Evolutionary conservation across 306 rosid genomes (phyloP).

Genomic region (Carpinus fangiana): DNA sequence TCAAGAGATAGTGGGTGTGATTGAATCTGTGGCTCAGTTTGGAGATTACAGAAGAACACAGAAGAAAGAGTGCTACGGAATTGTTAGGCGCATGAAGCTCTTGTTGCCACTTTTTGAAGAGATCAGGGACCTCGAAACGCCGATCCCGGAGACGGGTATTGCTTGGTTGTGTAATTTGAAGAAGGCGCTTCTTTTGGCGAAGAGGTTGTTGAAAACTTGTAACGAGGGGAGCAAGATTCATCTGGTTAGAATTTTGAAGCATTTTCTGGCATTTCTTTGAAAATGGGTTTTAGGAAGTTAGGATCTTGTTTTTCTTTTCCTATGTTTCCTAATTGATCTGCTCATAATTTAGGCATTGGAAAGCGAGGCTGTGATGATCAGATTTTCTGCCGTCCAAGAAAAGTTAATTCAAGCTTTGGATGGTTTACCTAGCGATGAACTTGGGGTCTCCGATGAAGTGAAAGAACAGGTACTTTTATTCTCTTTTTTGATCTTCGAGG

Average conservation of each 20-base stretch:
- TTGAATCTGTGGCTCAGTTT: slow-evolving; percentile 57
- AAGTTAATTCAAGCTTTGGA: slow-evolving; percentile 55
- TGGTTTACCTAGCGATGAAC: slow-evolving; percentile 52
- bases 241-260: slow-evolving; percentile 43
- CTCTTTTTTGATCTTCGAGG: not conserved
- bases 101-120: slow-evolving; percentile 73
- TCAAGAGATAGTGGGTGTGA: slow-evolving; percentile 46
- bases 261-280: not conserved
- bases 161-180: slow-evolving; percentile 50
- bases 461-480: slow-evolving; percentile 57
- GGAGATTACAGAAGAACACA: slow-evolving; percentile 57
- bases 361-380: slow-evolving; percentile 64
- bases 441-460: slow-evolving; percentile 74
- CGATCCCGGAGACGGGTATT: slow-evolving; percentile 39
- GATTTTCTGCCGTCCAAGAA: slow-evolving; percentile 60
- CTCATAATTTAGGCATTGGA: slow-evolving; percentile 56
- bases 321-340: not conserved
- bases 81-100: slow-evolving; percentile 71
- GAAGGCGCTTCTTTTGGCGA: slow-evolving; percentile 53
- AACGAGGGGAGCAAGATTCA: slow-evolving; percentile 75
- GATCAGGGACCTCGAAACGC: slow-evolving; percentile 47
- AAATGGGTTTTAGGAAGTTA: not conserved
- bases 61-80: slow-evolving; percentile 57
- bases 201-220: slow-evolving; percentile 59
- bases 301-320: not conserved